A percentile compares a stretch with the other conserved stretches of the same genome.
Evolutionary conservation across 225 moss, liverwort and hornwort species (phyloP).

Genomic region (Thuidium tamariscinum): DNA sequence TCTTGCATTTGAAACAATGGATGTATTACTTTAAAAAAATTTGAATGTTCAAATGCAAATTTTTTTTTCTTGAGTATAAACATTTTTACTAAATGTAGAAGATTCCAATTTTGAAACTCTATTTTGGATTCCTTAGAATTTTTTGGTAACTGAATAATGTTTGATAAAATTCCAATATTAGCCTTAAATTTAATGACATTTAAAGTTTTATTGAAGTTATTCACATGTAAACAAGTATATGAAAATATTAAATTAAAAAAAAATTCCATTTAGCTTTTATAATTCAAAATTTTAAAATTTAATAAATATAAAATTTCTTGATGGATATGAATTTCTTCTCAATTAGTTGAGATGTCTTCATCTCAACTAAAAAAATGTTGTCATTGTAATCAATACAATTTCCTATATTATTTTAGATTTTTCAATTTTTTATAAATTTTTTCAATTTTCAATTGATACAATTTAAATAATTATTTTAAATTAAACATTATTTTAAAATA

Average conservation of each 20-base stretch:
- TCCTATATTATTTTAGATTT: neutral
- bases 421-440: no score
- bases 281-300: no score
- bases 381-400: no score
- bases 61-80: neutral
- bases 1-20: neutral
- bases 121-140: no score
- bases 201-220: rapidly evolving
- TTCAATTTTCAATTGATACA: neutral
- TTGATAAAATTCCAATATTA: neutral
- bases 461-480: neutral
- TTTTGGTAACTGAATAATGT: neutral
- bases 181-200: neutral
- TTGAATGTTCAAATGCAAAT: neutral
- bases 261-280: no score
- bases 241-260: no score
- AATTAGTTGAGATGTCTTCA: no score
- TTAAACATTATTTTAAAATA: neutral
- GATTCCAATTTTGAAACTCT: neutral
- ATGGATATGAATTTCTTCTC: neutral
- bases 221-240: no score
- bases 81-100: neutral
- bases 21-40: neutral
- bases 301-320: neutral
- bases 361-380: neutral